These are phyloP conservation scores for Posidonia oceanica DNA, from an alignment of 116 monocot species.

Conservation along the genomic window DNA sequence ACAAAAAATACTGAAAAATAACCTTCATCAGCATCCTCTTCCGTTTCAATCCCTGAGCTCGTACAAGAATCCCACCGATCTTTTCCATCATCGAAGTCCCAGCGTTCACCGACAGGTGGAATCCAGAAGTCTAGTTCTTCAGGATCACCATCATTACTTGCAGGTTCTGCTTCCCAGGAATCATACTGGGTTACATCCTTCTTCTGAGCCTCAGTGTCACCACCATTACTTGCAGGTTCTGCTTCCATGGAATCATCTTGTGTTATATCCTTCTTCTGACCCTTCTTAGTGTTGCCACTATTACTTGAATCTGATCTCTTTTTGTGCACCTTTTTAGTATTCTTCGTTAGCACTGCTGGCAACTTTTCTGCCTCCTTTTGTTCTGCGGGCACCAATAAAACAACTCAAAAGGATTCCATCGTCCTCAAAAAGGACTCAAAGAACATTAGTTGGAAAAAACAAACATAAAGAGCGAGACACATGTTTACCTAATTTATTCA, in stretches of 20 bases:
- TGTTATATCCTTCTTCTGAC: conserved; percentile 1
- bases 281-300: conserved; percentile 3
- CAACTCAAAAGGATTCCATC: background rate
- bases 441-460: background rate
- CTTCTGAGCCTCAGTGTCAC: conserved; percentile 11
- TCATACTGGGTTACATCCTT: conserved; percentile 2
- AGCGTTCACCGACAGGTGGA: conserved; percentile 69
- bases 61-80: conserved; percentile 50
- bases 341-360: conserved; percentile 13
- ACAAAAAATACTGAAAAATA: background rate
- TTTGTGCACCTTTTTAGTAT: conserved; percentile 15
- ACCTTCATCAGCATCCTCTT: conserved; percentile 23
- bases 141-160: conserved; percentile 9
- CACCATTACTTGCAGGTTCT: conserved; percentile 9
- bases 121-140: conserved; percentile 70
- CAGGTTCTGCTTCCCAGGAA: conserved; percentile 2
- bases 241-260: background rate
- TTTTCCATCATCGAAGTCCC: conserved; percentile 84
- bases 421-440: background rate
- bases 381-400: conserved; percentile 19
- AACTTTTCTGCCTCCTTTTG: conserved; percentile 37
- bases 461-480: background rate
- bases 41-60: conserved; percentile 13
- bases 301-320: conserved; percentile 8
- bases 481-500: conserved; percentile 55